Base-by-base conservation (phyloP, 202 grass and related monocot species). In the Panicum virgatum region DNA sequence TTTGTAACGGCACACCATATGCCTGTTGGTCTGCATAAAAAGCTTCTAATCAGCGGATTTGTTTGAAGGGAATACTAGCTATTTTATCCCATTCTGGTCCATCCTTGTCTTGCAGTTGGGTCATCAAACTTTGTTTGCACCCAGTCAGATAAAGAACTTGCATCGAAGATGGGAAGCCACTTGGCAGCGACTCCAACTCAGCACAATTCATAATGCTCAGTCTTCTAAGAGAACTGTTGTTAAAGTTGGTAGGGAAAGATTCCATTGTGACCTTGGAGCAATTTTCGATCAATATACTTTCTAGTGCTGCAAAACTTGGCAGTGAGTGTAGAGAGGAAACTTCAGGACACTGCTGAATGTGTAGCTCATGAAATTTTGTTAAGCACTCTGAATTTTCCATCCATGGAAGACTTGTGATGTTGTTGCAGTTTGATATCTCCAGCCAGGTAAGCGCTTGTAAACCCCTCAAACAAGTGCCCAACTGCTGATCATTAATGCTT, bases 181-280 rank as follows among this genome's bases (percentile, higher is more conserved):
- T 43, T 47, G 91, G 91, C 58, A 93, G 46, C 0, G 69, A 93
- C 42, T 85, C 80, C 47, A 93, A 66, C 29, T 83, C 56, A 12
- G 19, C 4, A 9, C 91, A 90, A 69, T 86, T 26, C 82, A 90
- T 80, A 84, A 93, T 88, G 44, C 39, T 86, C 82, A 93, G 38
- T 77, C 82, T 83, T 50, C 39, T 90, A 64, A 93, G 72, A 23
- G 85, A 84, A 2, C 3, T 12, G 61, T 78, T 80, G 5, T 56
- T 80, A 52, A 93, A 85, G 42, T 62, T 43, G 25, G 48, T 10
- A 48, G 85, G 85, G 64, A 93, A 81, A 51, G 85, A 84, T 80
- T 15, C 62, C 18, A 69, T 9, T 5, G 82, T 85, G 53, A 93
- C 6, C 66, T 66, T 77, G 20, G 82, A 59, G 52, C 88, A 93